A percentile compares a stretch with the other conserved stretches of the same genome.
Conservation (phyloP, 2,329 filamentous ascomycete genomes). For the Fusarium pseudograminearum region DNA sequence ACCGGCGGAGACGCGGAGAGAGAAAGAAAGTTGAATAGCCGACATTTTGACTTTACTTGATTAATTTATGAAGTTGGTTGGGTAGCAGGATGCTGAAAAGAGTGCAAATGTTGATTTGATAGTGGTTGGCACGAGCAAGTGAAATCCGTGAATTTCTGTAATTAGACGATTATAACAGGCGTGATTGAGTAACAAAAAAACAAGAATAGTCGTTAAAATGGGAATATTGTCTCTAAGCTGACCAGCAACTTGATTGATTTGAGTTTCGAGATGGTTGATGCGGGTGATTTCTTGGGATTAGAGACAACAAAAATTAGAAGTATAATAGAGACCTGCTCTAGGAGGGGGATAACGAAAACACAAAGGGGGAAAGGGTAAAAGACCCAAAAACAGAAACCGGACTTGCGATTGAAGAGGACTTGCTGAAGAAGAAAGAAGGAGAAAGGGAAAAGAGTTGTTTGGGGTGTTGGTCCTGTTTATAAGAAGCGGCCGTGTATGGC, state of each 20-base stretch:
- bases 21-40: constrained; percentile 93
- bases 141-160: constrained; percentile 64
- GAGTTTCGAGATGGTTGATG: constrained; percentile 30
- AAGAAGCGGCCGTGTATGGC: constrained; percentile 40
- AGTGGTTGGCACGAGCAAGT: constrained; percentile 63
- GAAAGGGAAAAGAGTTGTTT: constrained; percentile 52
- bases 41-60: constrained; percentile 76
- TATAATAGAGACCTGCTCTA: constrained; percentile 68
- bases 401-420: constrained; percentile 68
- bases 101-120: constrained; percentile 43
- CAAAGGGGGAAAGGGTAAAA: constrained; percentile 55
- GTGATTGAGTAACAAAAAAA: constrained; percentile 17
- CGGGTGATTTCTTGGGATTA: constrained; percentile 37
- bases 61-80: constrained; percentile 43
- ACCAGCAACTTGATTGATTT: constrained; percentile 54
- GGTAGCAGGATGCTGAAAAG: constrained; percentile 49
- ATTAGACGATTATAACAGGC: constrained; percentile 55
- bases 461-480: constrained; percentile 52
- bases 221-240: constrained; percentile 53
- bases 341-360: constrained; percentile 52
- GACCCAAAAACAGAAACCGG: constrained; percentile 60
- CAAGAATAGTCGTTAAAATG: constrained; percentile 36
- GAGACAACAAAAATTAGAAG: constrained; percentile 53
- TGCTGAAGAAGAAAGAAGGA: constrained; percentile 70
- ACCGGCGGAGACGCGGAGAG: constrained; percentile 93